phyloP scores from a whole-genome alignment of 176 grass and related monocot species.

The Oryza australiensis region DNA sequence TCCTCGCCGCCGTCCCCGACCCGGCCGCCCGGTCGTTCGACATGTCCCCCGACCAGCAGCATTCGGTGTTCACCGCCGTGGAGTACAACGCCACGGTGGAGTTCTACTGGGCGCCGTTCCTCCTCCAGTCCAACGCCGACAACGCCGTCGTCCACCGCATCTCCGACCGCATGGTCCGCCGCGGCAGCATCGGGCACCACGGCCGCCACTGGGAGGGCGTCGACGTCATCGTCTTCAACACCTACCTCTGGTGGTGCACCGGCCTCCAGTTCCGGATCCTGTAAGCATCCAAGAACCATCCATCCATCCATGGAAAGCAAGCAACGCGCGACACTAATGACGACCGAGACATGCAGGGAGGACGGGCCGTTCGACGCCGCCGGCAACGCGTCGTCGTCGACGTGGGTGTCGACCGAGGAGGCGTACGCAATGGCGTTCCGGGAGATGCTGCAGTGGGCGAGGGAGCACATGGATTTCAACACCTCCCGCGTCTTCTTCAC shows the following conservation, averaged over 20 bases:
- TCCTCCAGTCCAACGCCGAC: slow-evolving; percentile 81
- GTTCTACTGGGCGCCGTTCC: slow-evolving; percentile 98
- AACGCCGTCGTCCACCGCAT: slow-evolving; percentile 61
- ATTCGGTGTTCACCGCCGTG: slow-evolving; percentile 48
- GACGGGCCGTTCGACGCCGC: slow-evolving; percentile 38
- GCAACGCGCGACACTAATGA: background rate
- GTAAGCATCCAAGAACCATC: slow-evolving; percentile 17
- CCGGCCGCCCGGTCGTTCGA: slow-evolving; percentile 45
- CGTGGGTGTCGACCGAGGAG: slow-evolving; percentile 72
- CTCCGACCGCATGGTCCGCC: slow-evolving; percentile 59
- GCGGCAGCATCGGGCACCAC: slow-evolving; percentile 66
- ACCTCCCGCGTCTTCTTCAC: slow-evolving; percentile 78
- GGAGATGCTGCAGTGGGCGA: slow-evolving; percentile 72
- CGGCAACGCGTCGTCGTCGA: background rate
- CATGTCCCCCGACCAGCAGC: slow-evolving; percentile 51
- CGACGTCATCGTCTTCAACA: slow-evolving; percentile 77
- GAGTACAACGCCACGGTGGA: slow-evolving; percentile 76
- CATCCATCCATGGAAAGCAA: background rate
- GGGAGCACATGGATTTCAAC: slow-evolving; percentile 69
- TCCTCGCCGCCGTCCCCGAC: slow-evolving; percentile 51
- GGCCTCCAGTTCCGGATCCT: slow-evolving; percentile 72
- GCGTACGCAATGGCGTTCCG: slow-evolving; percentile 70
- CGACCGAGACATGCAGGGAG: background rate
- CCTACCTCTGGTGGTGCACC: slow-evolving; percentile 95
- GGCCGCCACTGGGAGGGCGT: slow-evolving; percentile 62